These are phyloP conservation scores for Linnemannia zychae DNA, from an alignment of 192 early-diverging fungal species.

Conservation along the genomic window DNA sequence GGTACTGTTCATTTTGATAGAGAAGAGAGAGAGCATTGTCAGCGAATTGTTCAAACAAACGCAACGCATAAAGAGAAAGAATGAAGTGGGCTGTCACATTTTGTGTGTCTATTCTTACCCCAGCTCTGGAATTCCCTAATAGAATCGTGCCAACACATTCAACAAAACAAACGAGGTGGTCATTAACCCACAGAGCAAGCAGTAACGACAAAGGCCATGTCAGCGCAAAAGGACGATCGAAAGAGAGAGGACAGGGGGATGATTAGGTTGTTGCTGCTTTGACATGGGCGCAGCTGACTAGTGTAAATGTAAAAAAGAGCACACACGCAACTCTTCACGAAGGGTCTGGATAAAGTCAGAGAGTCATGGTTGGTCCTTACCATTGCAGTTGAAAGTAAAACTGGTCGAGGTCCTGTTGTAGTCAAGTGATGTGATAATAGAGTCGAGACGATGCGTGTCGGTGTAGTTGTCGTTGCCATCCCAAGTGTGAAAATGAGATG, in stretches of 20 bases:
- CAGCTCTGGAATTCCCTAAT: constrained; percentile 56
- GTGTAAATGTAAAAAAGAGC: not conserved
- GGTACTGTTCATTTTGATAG: constrained; percentile 28
- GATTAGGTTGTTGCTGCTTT: not conserved
- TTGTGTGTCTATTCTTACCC: constrained; percentile 26
- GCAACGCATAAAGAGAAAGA: not conserved
- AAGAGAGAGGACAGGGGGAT: not conserved
- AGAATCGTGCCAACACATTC: constrained; percentile 2
- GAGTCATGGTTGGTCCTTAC: constrained; percentile 9
- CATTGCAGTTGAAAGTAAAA: constrained; percentile 57
- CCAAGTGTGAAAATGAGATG: not conserved
- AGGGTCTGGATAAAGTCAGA: not conserved
- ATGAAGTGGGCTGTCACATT: not conserved
- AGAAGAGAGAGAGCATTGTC: not conserved
- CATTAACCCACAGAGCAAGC: not conserved
- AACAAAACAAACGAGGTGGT: not conserved
- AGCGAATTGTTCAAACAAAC: not conserved
- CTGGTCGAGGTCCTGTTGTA: constrained; percentile 47
- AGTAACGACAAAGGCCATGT: not conserved
- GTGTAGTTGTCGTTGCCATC: not conserved
- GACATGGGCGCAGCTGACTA: not conserved
- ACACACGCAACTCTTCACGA: not conserved
- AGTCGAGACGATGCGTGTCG: not conserved
- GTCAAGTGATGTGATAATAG: not conserved
- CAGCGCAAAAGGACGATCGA: not conserved